These are phyloP conservation scores for Trichoderma koningii DNA, from an alignment of 2,329 filamentous ascomycete genomes.

Conservation along the genomic window DNA sequence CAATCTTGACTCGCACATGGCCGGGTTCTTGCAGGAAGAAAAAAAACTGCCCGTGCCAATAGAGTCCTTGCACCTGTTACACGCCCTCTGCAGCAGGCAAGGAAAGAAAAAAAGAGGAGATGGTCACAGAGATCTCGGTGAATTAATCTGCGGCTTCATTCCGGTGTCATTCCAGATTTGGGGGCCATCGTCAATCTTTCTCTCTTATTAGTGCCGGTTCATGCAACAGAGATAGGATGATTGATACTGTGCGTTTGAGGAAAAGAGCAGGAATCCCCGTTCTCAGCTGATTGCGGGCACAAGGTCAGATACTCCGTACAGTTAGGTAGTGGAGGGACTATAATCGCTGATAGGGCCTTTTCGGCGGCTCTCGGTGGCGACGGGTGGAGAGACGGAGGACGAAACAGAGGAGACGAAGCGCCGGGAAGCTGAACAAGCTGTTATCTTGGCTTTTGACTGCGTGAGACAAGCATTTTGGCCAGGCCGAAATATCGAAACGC, in stretches of 20 bases:
- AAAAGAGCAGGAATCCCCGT: background rate
- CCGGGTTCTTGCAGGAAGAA: background rate
- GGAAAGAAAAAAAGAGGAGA: too few species aligned
- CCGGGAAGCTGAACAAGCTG: too few species aligned
- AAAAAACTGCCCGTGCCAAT: background rate
- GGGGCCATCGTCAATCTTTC: too few species aligned
- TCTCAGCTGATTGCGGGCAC: conserved; percentile 4
- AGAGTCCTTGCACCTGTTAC: background rate
- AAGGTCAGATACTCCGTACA: too few species aligned
- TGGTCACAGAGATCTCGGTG: too few species aligned
- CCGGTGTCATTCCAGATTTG: conserved; percentile 14
- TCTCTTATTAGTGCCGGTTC: background rate
- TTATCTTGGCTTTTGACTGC: too few species aligned
- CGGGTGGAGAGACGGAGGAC: background rate
- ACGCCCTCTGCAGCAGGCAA: too few species aligned
- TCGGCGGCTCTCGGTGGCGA: conserved; percentile 18
- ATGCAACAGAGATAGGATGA: background rate
- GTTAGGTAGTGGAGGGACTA: background rate
- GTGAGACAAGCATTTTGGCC: too few species aligned
- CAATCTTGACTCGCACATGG: background rate
- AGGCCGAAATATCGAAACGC: too few species aligned
- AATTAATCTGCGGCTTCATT: conserved; percentile 23
- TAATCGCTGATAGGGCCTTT: conserved; percentile 2
- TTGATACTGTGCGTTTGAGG: background rate
- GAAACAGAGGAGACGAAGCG: background rate